phyloP scores from a whole-genome alignment of 257 asterid genomes.

The Fraxinus excelsior region DNA sequence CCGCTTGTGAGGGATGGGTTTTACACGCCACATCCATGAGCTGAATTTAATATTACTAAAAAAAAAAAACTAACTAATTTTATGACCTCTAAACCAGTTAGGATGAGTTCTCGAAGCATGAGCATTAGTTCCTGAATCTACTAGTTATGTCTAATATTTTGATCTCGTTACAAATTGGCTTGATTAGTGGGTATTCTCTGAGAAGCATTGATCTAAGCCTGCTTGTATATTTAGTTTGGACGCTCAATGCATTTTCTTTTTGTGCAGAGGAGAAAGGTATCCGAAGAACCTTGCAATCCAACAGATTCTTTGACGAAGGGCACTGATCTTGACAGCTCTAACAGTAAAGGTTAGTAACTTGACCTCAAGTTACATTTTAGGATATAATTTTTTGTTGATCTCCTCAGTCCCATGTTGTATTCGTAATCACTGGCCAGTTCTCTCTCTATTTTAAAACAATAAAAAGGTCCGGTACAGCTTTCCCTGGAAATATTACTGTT shows the following conservation, averaged over 20 bases:
- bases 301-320: constrained; percentile 42
- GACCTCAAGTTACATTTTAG: constrained; percentile 11
- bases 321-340: constrained; percentile 34
- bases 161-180: background rate
- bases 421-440: background rate
- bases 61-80: background rate
- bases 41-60: too few relatives aligned
- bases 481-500: background rate
- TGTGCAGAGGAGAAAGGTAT: constrained; percentile 52
- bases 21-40: background rate
- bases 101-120: background rate
- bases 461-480: background rate
- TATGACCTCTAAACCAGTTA: background rate
- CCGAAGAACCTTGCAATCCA: constrained; percentile 45
- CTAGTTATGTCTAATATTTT: background rate
- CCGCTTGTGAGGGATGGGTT: background rate
- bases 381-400: background rate
- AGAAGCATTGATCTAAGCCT: background rate
- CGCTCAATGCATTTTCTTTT: constrained; percentile 7
- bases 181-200: background rate
- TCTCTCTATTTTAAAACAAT: background rate
- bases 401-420: background rate
- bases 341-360: constrained; percentile 42
- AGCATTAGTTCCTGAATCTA: background rate
- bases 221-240: background rate